phyloP scores from a whole-genome alignment of 805 yeast genomes.

The Ogataea ganodermae region DNA sequence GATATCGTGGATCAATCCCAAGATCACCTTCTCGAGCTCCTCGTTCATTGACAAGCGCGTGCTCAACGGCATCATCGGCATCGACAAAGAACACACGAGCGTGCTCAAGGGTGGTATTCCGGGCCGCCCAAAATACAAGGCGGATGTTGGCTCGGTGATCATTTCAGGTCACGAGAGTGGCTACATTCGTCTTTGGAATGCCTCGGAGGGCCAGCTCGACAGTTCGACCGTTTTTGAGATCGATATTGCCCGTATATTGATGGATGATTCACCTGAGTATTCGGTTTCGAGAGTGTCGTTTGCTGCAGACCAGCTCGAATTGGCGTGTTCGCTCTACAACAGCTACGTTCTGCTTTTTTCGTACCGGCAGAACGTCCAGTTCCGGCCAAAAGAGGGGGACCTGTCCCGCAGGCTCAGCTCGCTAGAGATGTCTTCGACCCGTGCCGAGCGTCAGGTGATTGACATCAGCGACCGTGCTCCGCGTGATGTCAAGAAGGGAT shows the following conservation, averaged over 20 bases:
- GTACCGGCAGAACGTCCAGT: slow-evolving; percentile 57
- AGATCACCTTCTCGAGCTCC: slow-evolving; percentile 57
- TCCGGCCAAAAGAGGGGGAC: slow-evolving; percentile 36
- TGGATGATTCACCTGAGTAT: slow-evolving; percentile 43
- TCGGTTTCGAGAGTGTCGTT: slow-evolving; percentile 64
- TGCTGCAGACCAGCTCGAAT: slow-evolving; percentile 75
- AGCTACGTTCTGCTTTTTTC: slow-evolving; percentile 79
- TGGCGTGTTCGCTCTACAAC: slow-evolving; percentile 63
- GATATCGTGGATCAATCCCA: slow-evolving; percentile 76
- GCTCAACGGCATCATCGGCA: slow-evolving; percentile 35
- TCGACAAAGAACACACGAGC: slow-evolving; percentile 56
- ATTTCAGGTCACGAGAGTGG: slow-evolving; percentile 90
- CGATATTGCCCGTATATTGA: slow-evolving; percentile 50
- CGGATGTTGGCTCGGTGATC: slow-evolving; percentile 57
- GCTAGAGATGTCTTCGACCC: slow-evolving; percentile 33
- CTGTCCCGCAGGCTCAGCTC: slow-evolving; percentile 30
- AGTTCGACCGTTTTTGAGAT: slow-evolving; percentile 62
- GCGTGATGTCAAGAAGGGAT: slow-evolving; percentile 54
- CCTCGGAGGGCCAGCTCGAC: slow-evolving; percentile 71
- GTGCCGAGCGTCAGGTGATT: slow-evolving; percentile 32
- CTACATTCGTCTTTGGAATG: slow-evolving; percentile 79
- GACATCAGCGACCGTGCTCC: slow-evolving; percentile 60
- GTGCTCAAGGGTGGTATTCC: slow-evolving; percentile 83
- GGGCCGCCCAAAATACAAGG: slow-evolving; percentile 47
- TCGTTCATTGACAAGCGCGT: slow-evolving; percentile 39